Percentiles rank a stretch among this genome's conserved stretches.
Evolutionary conservation across 2,329 filamentous ascomycete species (phyloP).

Genomic region (Colletotrichum musicola): DNA sequence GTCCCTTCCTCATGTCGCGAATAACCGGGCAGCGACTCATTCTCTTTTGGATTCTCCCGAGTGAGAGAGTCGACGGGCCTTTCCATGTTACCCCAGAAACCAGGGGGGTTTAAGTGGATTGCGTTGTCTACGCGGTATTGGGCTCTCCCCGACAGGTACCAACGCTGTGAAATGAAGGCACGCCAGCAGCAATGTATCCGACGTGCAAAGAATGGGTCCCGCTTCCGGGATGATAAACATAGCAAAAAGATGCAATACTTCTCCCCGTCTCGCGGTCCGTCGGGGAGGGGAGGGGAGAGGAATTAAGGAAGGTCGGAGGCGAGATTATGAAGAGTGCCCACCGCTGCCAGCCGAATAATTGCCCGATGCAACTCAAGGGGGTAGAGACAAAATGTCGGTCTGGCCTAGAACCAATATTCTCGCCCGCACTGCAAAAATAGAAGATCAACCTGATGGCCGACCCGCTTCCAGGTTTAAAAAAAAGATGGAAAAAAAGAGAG

Average conservation of each 20-base stretch:
- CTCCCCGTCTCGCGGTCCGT: constrained; percentile 12
- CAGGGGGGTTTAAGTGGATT: neutral
- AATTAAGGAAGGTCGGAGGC: constrained; percentile 14
- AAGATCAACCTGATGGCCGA: neutral
- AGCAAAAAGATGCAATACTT: constrained; percentile 8
- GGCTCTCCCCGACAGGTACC: neutral
- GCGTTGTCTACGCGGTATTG: neutral
- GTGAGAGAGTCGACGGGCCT: constrained; percentile 11
- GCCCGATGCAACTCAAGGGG: neutral
- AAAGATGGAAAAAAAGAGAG: neutral
- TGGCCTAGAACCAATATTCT: constrained; percentile 8
- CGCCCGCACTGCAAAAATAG: neutral
- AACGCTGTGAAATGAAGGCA: constrained; percentile 12
- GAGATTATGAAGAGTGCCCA: constrained; percentile 15
- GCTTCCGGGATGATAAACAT: constrained; percentile 3
- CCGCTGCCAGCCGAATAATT: neutral
- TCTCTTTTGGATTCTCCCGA: neutral
- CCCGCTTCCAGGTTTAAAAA: neutral
- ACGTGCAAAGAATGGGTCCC: constrained; percentile 20
- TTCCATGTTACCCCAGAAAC: constrained; percentile 31
- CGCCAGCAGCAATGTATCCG: constrained; percentile 20
- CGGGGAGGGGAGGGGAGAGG: constrained; percentile 12
- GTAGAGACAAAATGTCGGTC: constrained; percentile 6
- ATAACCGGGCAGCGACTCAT: neutral
- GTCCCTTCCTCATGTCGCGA: neutral